Evolutionary conservation across 2,329 filamentous ascomycete species (phyloP).

Genomic region (Stagonosporopsis cucurbitacearum): DNA sequence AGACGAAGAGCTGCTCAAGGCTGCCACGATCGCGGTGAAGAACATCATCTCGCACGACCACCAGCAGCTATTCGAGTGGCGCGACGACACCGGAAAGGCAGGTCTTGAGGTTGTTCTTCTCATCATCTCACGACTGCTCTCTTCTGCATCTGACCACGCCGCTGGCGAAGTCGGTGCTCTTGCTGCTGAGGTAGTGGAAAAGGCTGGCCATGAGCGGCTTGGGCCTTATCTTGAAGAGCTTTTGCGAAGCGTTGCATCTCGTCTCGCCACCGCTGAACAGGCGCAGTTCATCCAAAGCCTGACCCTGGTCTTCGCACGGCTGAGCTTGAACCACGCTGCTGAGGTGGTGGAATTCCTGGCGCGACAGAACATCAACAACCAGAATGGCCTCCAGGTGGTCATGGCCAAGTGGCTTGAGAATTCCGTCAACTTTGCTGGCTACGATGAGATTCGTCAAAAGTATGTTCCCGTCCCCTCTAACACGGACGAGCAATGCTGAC

Average conservation of each 20-base stretch:
- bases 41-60: constrained; percentile 90
- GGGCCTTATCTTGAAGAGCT: constrained; percentile 90
- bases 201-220: constrained; percentile 87
- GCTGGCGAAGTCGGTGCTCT: constrained; percentile 96
- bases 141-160: constrained; percentile 82
- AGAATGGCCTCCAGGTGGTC: constrained; percentile 87
- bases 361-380: constrained; percentile 78
- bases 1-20: constrained; percentile 88
- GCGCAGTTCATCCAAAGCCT: constrained; percentile 94
- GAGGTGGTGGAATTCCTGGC: constrained; percentile 93
- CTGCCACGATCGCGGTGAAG: constrained; percentile 84
- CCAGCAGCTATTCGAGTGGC: constrained; percentile 86
- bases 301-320: constrained; percentile 90
- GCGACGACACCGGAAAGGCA: constrained; percentile 76
- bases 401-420: constrained; percentile 97
- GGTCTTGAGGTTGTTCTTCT: constrained; percentile 88
- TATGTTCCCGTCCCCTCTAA: constrained; percentile 54
- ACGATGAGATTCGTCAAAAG: constrained; percentile 97
- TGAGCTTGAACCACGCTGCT: constrained; percentile 81
- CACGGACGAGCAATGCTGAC: constrained; percentile 21
- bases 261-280: constrained; percentile 80
- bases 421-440: constrained; percentile 95
- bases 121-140: constrained; percentile 89
- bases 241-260: constrained; percentile 83
- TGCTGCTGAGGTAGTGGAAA: constrained; percentile 93